These are phyloP conservation scores for Vigna nakashimae DNA, from an alignment of 306 rosid genomes.

Conservation along the genomic window DNA sequence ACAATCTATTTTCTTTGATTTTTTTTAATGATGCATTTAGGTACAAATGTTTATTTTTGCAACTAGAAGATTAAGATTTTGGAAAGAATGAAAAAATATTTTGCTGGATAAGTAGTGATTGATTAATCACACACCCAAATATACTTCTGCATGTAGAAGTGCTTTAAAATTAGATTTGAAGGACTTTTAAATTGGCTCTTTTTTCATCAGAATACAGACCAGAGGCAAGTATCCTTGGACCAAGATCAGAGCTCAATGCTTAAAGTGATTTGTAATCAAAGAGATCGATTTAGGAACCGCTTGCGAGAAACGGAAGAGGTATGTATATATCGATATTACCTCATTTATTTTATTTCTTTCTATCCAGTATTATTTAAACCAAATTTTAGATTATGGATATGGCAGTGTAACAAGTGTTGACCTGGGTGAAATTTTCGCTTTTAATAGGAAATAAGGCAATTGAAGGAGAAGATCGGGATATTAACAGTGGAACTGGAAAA, in stretches of 20 bases:
- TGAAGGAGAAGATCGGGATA: slow-evolving; percentile 91
- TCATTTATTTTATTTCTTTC: slow-evolving; percentile 15
- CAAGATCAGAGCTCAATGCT: slow-evolving; percentile 99
- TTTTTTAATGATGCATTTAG: slow-evolving; percentile 16
- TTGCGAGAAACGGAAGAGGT: slow-evolving; percentile 98
- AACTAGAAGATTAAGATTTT: slow-evolving; percentile 19
- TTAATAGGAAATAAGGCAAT: slow-evolving; percentile 79
- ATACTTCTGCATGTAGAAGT: slow-evolving; percentile 16
- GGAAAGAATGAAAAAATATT: slow-evolving; percentile 24
- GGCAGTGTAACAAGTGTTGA: slow-evolving; percentile 30
- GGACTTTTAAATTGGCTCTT: slow-evolving; percentile 38
- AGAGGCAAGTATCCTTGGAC: slow-evolving; percentile 65
- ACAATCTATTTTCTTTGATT: slow-evolving; percentile 17
- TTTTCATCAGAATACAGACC: slow-evolving; percentile 70
- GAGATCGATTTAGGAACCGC: slow-evolving; percentile 96
- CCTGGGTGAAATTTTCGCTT: slow-evolving; percentile 41
- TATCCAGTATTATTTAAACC: slow-evolving; percentile 18
- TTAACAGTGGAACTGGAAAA: slow-evolving; percentile 86
- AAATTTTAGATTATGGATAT: slow-evolving; percentile 38
- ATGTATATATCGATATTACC: slow-evolving; percentile 25
- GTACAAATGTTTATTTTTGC: slow-evolving; percentile 19
- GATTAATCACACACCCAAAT: slow-evolving; percentile 3
- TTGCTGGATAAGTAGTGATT: neutral
- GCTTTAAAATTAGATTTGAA: slow-evolving; percentile 25
- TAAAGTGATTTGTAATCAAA: slow-evolving; percentile 93